Base-by-base conservation (phyloP, 1,284 basidiomycete genomes). In the Heterobasidion parviporum region DNA sequence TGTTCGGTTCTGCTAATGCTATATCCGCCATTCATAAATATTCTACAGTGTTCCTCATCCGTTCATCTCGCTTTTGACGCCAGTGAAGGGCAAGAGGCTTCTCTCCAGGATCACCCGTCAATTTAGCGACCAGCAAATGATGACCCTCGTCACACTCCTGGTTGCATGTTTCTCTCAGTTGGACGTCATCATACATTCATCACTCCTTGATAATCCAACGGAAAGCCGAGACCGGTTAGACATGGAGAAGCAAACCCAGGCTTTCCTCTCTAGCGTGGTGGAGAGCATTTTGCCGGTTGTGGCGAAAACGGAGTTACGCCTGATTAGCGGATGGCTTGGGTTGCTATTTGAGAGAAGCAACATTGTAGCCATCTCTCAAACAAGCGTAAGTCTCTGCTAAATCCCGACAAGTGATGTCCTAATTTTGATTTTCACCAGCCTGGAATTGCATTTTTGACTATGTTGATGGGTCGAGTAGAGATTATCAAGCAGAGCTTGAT, bases 81-180 rank as follows among this genome's bases (percentile, higher is more conserved):
- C 92, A 2, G 81, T 85, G 62, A 99, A 99, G 73, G 97, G 97
- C 58, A 98, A 98, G 75, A 86, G 87, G 59, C 79, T 99, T 18
- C 78, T 99, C 45, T 90, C 94, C 3, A 87, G 97, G 41, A 82
- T 95, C 4, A 85, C 92, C 16, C 87, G 94, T n/a, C 89, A 95
- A 64, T 79, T 99, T 26, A 81, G 81, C 59, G 78, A 82, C 35
- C 80, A 90, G 59, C 89, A 92, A 66, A 87, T 90, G 72, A 81
- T 95, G 52, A 94, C 92, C 2, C 74, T 97, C 46, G 75, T 98
- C 50, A 98, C 94, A 1, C 85, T 99, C 48, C 81, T 99, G 38
- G 87, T 98, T 47, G 95, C 95, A 0, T 94, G 91, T 62, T 99
- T 98, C 74, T 83, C 84, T 56, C 92, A 97, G 67, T 78, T 99